Evolutionary conservation across 495 filamentous ascomycete species (phyloP), one percentile per base, ranked within the genome.

Genomic region (Aspergillus wentii): DNA sequence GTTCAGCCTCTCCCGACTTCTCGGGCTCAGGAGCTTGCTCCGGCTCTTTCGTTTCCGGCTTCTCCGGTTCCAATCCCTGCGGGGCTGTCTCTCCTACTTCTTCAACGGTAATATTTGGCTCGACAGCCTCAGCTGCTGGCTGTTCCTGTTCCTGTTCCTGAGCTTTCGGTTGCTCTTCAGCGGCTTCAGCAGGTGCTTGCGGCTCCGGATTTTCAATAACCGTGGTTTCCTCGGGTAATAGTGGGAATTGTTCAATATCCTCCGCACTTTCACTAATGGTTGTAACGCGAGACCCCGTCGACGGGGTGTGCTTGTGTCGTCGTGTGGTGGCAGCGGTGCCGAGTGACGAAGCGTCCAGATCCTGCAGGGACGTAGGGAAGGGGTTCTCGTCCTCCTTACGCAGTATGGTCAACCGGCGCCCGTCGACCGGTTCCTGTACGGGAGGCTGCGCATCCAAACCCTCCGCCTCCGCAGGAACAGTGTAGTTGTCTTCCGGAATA

Each of bases 401-500:
- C 30, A 72, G 27, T 14, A 62, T 50, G 43, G 71, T 50, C 67
- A 77, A 49, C 60, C 75, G 53, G 52, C 67, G 56, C 46, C 55
- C 43, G 48, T 71, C 45, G 45, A 49, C 25, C 16, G 52, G 53
- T 17, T 66, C 56, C 27, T 52, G 46, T 25, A 40, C 28, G 33
- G 67, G 59, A 35, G 59, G 56, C 30, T 35, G 43, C 33, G 52
- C 63, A 43, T 72, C 74, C 1, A 85, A 51, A 9, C 88, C 91
- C 54, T 97, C 92, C 3, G 94, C 94, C 56, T 97, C 90, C 9
- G 83, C 77, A 2, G 92, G 91, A 34, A 98, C 80, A 28, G 94
- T 97, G 62, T 95, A 94, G 54, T 90, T 95, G 57, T 97, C 92
- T 38, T 87, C 79, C 2, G 87, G 88, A 30, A 98, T 82, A 19